Evolutionary conservation across 495 filamentous ascomycete genomes (phyloP), one percentile per base, ranked within the genome.

Genomic region (Friedmanniomyces simplex): DNA sequence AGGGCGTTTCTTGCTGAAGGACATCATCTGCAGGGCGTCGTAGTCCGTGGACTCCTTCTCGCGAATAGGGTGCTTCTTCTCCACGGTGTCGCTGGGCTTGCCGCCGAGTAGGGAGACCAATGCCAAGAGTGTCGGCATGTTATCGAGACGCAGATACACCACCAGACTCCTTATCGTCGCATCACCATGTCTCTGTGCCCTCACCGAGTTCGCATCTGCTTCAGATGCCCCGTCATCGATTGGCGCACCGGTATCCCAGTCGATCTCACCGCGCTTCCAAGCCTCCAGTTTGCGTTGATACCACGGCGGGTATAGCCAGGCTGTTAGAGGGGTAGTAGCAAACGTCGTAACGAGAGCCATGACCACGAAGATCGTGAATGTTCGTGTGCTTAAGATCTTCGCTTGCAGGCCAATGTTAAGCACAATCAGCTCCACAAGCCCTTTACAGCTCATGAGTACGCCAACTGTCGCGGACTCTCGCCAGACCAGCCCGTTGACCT

Each of bases 281-380:
- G 83, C 81, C 37, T 88, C 88, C 6, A 95, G 76, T 72, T 95
- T 96, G 74, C 84, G 82, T 68, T 93, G 90, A 65, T 96, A 96
- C 84, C 81, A 91, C 0, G 78, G 81, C 8, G 93, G 93, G 61
- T 96, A 98, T 14, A 97, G 72, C 36, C 70, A 71, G 6, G 80
- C 77, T 22, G 87, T 89, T 18, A 96, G 67, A 0, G 93, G 93
- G 0, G 91, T 96, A 0, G 93, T 96, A 2, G 84, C 75, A 54
- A 98, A 91, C 0, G 93, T 98, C 1, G 91, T 96, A 39, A 96
- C 80, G 10, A 97, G 74, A 32, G 93, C 91, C 82, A 97, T 96
- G 60, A 96, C 88, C n/a, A 98, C 93, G 54, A 98, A 98, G 56
- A 98, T 96, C 32, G 91, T 98, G 68, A 98, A 98, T 0, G 93